Evolutionary conservation across 2,329 filamentous ascomycete genomes (phyloP).

Genomic region (Aspergillus calidoustus): DNA sequence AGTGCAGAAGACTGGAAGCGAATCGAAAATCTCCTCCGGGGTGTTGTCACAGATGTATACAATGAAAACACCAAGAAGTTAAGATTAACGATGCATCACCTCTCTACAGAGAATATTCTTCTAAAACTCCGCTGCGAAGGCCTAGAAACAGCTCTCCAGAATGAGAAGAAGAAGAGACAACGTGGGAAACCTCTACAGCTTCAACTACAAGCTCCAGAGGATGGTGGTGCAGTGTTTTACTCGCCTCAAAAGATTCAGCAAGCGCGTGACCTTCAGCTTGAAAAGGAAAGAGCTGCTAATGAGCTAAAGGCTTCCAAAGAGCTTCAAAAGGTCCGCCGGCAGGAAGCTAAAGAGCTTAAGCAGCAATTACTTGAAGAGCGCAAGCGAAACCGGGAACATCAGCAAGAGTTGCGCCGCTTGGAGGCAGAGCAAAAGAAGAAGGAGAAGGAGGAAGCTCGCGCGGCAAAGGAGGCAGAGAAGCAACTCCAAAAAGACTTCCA

Average conservation of each 20-base stretch:
- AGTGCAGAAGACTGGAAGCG: constrained; percentile 2
- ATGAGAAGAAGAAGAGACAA: constrained; percentile 9
- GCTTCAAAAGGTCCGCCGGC: neutral
- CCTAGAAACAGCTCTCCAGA: constrained; percentile 4
- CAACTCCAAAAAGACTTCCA: neutral
- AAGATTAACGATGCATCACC: constrained; percentile 6
- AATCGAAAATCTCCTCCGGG: constrained; percentile 8
- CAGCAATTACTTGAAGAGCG: neutral
- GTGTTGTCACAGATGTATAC: constrained; percentile 8
- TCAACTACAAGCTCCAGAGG: neutral
- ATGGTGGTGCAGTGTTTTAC: constrained; percentile 10
- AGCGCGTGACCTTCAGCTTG: constrained; percentile 3
- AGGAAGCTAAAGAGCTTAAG: neutral
- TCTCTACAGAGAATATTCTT: constrained; percentile 16
- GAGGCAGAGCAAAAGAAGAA: constrained; percentile 2
- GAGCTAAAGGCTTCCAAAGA: constrained; percentile 8
- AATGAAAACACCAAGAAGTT: constrained; percentile 14
- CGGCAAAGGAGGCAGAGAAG: neutral
- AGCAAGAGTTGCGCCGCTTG: neutral
- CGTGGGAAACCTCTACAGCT: constrained; percentile 3
- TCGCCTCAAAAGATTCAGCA: constrained; percentile 10
- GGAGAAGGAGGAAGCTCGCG: neutral
- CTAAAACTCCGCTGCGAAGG: constrained; percentile 7
- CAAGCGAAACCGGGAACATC: neutral
- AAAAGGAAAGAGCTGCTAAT: constrained; percentile 1